Conservation (phyloP, 371 early-diverging fungal species). For the Mucor saturninus region DNA sequence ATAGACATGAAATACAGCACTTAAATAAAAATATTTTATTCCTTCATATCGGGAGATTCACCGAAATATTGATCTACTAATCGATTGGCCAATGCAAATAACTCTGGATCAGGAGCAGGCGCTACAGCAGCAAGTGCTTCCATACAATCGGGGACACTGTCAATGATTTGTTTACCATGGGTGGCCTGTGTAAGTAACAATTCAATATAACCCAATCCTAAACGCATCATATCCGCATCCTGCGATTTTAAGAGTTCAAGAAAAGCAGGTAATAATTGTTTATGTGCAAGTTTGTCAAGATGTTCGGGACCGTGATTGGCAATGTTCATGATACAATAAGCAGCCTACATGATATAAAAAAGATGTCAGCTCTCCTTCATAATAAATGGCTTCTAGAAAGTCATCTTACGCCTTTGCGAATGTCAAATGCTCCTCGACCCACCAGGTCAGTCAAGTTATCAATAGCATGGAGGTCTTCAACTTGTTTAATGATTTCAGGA, state of each 20-base stretch:
- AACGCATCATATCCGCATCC: constrained; percentile 33
- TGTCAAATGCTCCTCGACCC: constrained; percentile 62
- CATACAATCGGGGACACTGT: constrained; percentile 34
- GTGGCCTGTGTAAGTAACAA: constrained; percentile 25
- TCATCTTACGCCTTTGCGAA: constrained; percentile 63
- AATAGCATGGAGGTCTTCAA: constrained; percentile 56
- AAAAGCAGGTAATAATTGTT: constrained; percentile 21
- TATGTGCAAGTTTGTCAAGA: constrained; percentile 22
- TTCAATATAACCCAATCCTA: constrained; percentile 31
- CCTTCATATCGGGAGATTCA: constrained; percentile 27
- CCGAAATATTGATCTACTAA: constrained; percentile 33
- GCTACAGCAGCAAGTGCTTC: constrained; percentile 33
- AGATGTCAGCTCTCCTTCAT: background rate
- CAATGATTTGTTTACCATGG: constrained; percentile 26
- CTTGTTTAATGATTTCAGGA: constrained; percentile 32
- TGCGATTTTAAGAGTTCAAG: constrained; percentile 31
- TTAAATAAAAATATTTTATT: constrained; percentile 3
- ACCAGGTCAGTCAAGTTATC: constrained; percentile 60
- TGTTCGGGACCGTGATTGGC: constrained; percentile 31
- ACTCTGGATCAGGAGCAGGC: constrained; percentile 34
- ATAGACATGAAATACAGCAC: constrained; percentile 2
- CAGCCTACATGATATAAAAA: constrained; percentile 16
- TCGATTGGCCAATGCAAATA: constrained; percentile 30
- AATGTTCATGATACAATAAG: constrained; percentile 36
- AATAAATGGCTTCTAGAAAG: background rate